These are phyloP conservation scores for Amoebophrya sp. DNA, from an alignment of 169 alveolate species.

Conservation along the genomic window DNA sequence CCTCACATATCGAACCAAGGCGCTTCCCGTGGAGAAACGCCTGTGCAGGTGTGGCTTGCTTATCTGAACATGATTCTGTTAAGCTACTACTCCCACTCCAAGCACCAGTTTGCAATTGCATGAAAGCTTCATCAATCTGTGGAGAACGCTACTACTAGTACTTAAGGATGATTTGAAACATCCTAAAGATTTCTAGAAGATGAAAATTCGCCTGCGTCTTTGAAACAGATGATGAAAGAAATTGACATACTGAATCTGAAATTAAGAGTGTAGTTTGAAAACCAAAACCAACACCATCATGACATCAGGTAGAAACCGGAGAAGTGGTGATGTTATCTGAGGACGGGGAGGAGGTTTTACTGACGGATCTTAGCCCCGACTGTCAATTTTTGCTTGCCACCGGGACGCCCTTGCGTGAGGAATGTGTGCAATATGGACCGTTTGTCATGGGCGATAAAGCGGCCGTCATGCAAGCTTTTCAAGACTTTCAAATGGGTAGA, in stretches of 20 bases:
- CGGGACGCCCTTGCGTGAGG: background rate
- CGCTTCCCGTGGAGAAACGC: no score
- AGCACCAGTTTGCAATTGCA: no score
- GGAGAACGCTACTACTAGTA: no score
- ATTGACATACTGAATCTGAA: background rate
- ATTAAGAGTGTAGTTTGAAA: background rate
- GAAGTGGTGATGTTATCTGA: background rate
- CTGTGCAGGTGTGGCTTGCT: no score
- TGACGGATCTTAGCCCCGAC: background rate
- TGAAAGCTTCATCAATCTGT: no score
- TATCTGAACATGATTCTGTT: no score
- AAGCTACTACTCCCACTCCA: no score
- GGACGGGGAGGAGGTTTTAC: background rate
- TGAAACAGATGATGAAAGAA: background rate
- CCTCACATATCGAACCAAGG: no score
- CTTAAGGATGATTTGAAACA: no score
- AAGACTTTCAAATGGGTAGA: background rate
- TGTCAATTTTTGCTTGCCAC: background rate
- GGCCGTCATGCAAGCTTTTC: background rate
- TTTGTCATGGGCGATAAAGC: background rate
- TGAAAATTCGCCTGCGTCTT: background rate
- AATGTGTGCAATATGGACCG: background rate
- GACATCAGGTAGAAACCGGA: background rate
- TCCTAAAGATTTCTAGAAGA: no score
- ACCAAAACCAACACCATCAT: background rate